Conservation (phyloP, 2,329 filamentous ascomycete genomes). For the Alternaria solani region DNA sequence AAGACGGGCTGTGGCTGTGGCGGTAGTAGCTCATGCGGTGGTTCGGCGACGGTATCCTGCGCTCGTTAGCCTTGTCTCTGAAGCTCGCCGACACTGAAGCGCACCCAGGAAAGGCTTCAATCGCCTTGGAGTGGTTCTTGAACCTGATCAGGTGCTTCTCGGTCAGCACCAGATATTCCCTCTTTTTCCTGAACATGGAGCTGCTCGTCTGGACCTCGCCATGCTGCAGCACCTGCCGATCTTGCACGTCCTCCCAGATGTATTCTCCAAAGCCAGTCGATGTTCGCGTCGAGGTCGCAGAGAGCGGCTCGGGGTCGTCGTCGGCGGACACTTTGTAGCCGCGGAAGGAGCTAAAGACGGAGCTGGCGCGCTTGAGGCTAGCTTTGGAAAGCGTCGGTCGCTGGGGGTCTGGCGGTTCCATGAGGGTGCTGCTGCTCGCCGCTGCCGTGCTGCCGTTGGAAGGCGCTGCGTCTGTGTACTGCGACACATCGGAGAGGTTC, state of each 20-base stretch:
- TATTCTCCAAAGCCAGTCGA: constrained; percentile 50
- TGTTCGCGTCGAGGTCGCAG: constrained; percentile 59
- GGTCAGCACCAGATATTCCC: constrained; percentile 75
- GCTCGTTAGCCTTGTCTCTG: constrained; percentile 21
- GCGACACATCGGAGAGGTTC: constrained; percentile 40
- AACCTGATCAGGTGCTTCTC: constrained; percentile 73
- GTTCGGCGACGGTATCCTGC: constrained; percentile 43
- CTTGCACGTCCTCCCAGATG: constrained; percentile 49
- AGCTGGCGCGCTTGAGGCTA: constrained; percentile 48
- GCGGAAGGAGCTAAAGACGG: constrained; percentile 67
- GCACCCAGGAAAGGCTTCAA: constrained; percentile 65
- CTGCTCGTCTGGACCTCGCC: constrained; percentile 75
- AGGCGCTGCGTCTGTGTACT: constrained; percentile 31
- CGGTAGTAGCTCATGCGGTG: constrained; percentile 56
- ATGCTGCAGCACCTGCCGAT: constrained; percentile 65
- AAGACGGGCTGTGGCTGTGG: constrained; percentile 66
- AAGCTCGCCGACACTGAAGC: constrained; percentile 3
- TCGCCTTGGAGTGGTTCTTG: constrained; percentile 71
- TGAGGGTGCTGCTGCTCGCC: constrained; percentile 14
- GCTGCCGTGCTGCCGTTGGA: constrained; percentile 20
- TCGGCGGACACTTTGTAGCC: constrained; percentile 62
- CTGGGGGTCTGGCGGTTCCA: constrained; percentile 23
- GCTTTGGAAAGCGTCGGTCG: constrained; percentile 31
- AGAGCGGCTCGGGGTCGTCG: constrained; percentile 58
- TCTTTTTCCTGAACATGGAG: constrained; percentile 75